Conservation (phyloP, 2,329 filamentous ascomycete species). For the Phyllosticta citribraziliensis region DNA sequence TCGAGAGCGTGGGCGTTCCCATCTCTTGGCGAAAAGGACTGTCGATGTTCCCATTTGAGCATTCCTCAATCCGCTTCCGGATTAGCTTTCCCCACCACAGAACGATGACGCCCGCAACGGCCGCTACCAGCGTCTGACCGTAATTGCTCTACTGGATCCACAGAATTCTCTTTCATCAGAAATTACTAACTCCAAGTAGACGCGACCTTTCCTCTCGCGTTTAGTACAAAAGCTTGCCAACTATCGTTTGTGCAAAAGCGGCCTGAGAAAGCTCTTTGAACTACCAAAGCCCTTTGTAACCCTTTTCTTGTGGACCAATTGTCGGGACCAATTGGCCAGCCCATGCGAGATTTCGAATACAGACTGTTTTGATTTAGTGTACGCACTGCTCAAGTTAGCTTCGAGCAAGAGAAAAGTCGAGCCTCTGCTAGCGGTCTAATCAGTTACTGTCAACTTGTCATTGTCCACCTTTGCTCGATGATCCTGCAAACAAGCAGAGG, state of each 20-base stretch:
- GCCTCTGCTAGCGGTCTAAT: not conserved
- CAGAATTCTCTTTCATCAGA: not conserved
- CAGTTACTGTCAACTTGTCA: not conserved
- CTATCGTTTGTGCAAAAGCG: no score
- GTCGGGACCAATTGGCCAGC: not conserved
- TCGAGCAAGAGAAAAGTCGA: not conserved
- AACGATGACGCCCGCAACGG: not conserved
- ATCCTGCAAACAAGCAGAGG: not conserved
- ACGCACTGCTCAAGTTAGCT: not conserved
- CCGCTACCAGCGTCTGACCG: not conserved
- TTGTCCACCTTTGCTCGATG: not conserved
- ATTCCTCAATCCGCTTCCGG: not conserved
- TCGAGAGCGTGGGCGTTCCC: not conserved
- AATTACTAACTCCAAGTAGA: no score
- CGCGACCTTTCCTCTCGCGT: no score
- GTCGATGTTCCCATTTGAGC: not conserved
- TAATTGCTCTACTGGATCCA: not conserved
- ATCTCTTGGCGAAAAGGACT: not conserved
- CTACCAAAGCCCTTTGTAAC: not conserved
- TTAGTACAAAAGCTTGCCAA: no score
- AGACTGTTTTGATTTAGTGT: not conserved
- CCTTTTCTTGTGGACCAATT: not conserved
- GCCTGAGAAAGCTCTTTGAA: no score
- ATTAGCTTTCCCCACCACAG: not conserved
- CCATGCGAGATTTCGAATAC: not conserved